These are phyloP conservation scores for Chalciporus piperatus DNA, from an alignment of 768 basidiomycete genomes.

Conservation along the genomic window DNA sequence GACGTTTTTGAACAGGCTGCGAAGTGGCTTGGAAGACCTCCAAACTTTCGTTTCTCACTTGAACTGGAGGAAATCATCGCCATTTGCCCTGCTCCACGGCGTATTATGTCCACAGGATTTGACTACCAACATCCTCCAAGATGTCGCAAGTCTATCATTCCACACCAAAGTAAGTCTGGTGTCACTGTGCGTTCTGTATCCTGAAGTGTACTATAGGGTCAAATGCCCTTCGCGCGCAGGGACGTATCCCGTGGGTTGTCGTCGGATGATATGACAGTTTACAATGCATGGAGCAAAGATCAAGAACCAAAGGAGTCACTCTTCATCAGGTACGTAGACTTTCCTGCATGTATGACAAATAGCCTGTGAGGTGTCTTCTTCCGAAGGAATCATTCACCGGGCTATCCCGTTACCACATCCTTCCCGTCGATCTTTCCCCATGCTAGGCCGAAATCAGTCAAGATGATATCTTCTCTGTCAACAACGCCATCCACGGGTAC, in stretches of 20 bases:
- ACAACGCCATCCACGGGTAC: constrained; percentile 38
- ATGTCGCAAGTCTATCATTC: constrained; percentile 43
- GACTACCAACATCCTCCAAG: constrained; percentile 27
- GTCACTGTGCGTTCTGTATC: background rate
- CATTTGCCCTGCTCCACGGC: constrained; percentile 57
- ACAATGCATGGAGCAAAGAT: constrained; percentile 39
- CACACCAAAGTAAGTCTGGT: constrained; percentile 18
- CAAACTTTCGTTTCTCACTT: constrained; percentile 45
- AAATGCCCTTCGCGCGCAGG: constrained; percentile 38
- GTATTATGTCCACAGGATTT: constrained; percentile 40
- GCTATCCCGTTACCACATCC: constrained; percentile 61
- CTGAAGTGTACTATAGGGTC: constrained; percentile 11
- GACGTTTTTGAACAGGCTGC: constrained; percentile 28
- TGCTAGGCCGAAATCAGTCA: constrained; percentile 14
- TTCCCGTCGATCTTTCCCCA: constrained; percentile 48
- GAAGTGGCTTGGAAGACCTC: constrained; percentile 38
- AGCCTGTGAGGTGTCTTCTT: constrained; percentile 4
- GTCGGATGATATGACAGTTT: constrained; percentile 31
- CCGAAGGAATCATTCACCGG: constrained; percentile 43
- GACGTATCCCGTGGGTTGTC: constrained; percentile 65
- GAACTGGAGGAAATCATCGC: constrained; percentile 50
- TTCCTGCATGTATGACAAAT: background rate
- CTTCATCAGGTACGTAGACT: constrained; percentile 36
- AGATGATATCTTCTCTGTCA: constrained; percentile 45
- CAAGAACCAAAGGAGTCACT: constrained; percentile 30